phyloP scores from a whole-genome alignment of 768 basidiomycete species.

The Pholiota molesta region DNA sequence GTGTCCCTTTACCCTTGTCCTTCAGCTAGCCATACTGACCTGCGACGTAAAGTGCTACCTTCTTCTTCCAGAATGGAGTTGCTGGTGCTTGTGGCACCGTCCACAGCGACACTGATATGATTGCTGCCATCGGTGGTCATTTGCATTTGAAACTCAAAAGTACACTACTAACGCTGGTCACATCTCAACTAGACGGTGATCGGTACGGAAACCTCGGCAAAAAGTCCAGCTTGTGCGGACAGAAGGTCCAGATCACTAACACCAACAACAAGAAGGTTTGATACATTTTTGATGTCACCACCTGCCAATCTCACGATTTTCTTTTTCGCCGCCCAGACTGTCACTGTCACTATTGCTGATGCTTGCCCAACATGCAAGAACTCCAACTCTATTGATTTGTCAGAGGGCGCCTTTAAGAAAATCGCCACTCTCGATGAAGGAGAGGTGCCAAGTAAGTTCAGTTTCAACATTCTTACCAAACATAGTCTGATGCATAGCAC shows the following conservation, averaged over 20 bases:
- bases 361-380: constrained; percentile 80
- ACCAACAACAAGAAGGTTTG: constrained; percentile 52
- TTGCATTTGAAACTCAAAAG: constrained; percentile 6
- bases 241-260: constrained; percentile 66
- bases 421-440: constrained; percentile 58
- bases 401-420: constrained; percentile 62
- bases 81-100: constrained; percentile 80
- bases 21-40: constrained; percentile 13
- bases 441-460: constrained; percentile 54
- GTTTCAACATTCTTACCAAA: background rate
- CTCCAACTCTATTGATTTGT: constrained; percentile 73
- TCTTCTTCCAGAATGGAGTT: constrained; percentile 69
- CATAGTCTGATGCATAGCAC: constrained; percentile 9
- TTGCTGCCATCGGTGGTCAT: constrained; percentile 65
- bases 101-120: constrained; percentile 55
- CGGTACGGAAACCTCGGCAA: constrained; percentile 53
- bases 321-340: constrained; percentile 29
- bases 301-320: constrained; percentile 2
- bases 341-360: constrained; percentile 72
- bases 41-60: constrained; percentile 53
- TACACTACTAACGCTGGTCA: constrained; percentile 8
- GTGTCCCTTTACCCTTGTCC: constrained; percentile 23
- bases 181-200: constrained; percentile 41
- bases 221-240: constrained; percentile 65
- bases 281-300: background rate